phyloP scores from a whole-genome alignment of 495 filamentous ascomycete genomes.

The Tuber melanosporum region DNA sequence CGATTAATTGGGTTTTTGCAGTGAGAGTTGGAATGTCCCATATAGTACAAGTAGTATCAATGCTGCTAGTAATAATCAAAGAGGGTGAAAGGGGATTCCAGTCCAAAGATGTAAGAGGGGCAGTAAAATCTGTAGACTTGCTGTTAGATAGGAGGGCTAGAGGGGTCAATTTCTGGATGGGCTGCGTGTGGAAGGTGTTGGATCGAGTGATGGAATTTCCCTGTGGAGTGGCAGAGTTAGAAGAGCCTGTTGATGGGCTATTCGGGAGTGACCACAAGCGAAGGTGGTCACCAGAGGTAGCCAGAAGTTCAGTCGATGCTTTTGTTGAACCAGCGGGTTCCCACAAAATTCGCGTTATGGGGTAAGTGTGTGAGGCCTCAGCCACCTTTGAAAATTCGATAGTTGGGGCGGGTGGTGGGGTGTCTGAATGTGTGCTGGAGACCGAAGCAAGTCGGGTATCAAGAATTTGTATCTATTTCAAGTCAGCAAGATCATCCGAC shows the following conservation, averaged over 20 bases:
- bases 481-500: neutral
- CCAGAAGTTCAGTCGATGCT: slow-evolving; percentile 88
- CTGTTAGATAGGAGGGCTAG: slow-evolving; percentile 92
- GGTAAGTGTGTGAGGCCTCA: slow-evolving; percentile 95
- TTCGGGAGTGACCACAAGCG: slow-evolving; percentile 82
- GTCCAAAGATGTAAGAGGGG: slow-evolving; percentile 89
- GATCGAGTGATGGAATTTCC: slow-evolving; percentile 68
- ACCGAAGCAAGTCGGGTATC: slow-evolving; percentile 54
- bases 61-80: slow-evolving; percentile 95
- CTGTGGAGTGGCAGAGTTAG: slow-evolving; percentile 51
- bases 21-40: slow-evolving; percentile 99
- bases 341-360: slow-evolving; percentile 93
- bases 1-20: slow-evolving; percentile 96
- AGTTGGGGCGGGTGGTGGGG: slow-evolving; percentile 63
- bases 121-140: slow-evolving; percentile 96
- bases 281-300: slow-evolving; percentile 94
- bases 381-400: slow-evolving; percentile 92
- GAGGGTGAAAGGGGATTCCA: slow-evolving; percentile 97
- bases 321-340: slow-evolving; percentile 96
- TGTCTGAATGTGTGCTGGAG: slow-evolving; percentile 59
- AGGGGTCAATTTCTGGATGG: slow-evolving; percentile 82
- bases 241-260: slow-evolving; percentile 38
- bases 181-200: slow-evolving; percentile 55
- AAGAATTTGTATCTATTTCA: slow-evolving; percentile 84
- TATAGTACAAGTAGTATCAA: slow-evolving; percentile 99